phyloP scores from a whole-genome alignment of 129 eudicot genomes.

The Pseudognaphalium luteoalbum region DNA sequence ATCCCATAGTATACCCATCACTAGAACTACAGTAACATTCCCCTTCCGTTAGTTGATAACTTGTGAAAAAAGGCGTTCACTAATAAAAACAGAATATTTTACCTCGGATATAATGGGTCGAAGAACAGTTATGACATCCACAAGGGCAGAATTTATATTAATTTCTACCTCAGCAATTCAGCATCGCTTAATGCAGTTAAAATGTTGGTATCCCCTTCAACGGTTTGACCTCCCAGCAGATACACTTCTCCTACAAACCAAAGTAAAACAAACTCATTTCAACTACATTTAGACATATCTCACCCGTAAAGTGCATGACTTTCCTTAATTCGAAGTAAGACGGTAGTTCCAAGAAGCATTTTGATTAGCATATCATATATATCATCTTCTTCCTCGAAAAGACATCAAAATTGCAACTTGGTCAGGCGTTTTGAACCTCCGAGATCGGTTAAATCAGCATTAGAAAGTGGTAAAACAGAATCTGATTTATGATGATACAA shows the following conservation, averaged over 20 bases:
- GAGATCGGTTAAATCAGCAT: too few species aligned
- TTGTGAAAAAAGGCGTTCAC: too few species aligned
- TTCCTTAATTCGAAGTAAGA: slow-evolving; percentile 43
- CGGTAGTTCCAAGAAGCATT: too few species aligned
- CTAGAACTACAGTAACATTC: too few species aligned
- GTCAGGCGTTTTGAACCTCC: too few species aligned
- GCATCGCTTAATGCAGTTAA: slow-evolving; percentile 76
- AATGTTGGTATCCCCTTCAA: slow-evolving; percentile 50
- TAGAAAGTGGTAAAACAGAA: too few species aligned
- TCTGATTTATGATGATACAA: slow-evolving; percentile 37
- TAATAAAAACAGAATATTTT: too few species aligned
- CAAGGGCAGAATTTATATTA: slow-evolving; percentile 68
- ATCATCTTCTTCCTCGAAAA: slow-evolving; percentile 36
- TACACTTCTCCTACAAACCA: slow-evolving; percentile 62
- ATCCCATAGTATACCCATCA: too few species aligned
- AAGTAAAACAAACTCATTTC: neutral
- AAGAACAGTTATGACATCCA: slow-evolving; percentile 57
- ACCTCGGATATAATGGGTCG: slow-evolving; percentile 25
- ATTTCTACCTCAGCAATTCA: slow-evolving; percentile 67
- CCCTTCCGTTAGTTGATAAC: too few species aligned
- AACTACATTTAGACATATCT: neutral
- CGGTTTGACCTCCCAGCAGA: slow-evolving; percentile 77
- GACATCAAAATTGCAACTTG: too few species aligned
- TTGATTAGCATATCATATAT: too few species aligned
- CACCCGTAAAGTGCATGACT: neutral